Percentiles rank a stretch among this genome's conserved stretches.
phyloP scores from a whole-genome alignment of 2,329 filamentous ascomycete species.

The Shiraia bambusicola region DNA sequence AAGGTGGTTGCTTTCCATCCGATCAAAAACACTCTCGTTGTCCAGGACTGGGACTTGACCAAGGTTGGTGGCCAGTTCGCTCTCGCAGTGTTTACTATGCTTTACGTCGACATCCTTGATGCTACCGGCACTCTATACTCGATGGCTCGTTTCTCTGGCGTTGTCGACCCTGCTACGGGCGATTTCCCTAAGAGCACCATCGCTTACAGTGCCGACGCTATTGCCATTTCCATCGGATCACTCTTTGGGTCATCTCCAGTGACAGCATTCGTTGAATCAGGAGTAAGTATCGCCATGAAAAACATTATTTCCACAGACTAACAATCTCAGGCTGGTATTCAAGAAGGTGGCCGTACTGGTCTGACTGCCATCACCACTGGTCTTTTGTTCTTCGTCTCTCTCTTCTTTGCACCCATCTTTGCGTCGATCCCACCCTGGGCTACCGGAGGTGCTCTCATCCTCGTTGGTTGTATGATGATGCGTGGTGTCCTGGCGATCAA shows the following conservation, averaged over 20 bases:
- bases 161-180: slow-evolving; percentile 77
- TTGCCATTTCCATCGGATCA: slow-evolving; percentile 77
- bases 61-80: slow-evolving; percentile 74
- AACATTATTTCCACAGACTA: background rate
- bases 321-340: slow-evolving; percentile 63
- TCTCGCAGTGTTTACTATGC: slow-evolving; percentile 81
- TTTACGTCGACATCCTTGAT: slow-evolving; percentile 88
- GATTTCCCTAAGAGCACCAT: slow-evolving; percentile 86
- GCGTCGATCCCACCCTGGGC: slow-evolving; percentile 88
- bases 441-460: slow-evolving; percentile 81
- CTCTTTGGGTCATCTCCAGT: slow-evolving; percentile 78
- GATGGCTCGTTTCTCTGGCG: slow-evolving; percentile 81
- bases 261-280: slow-evolving; percentile 83
- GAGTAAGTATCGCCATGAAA: slow-evolving; percentile 49
- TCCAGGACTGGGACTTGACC: slow-evolving; percentile 71
- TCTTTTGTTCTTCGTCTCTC: slow-evolving; percentile 73
- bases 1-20: slow-evolving; percentile 80
- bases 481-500: slow-evolving; percentile 78
- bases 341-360: slow-evolving; percentile 81
- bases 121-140: slow-evolving; percentile 80
- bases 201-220: slow-evolving; percentile 80
- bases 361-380: slow-evolving; percentile 77
- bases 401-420: slow-evolving; percentile 90
- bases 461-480: slow-evolving; percentile 85
- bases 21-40: slow-evolving; percentile 68